Percentiles rank a stretch among this genome's conserved stretches.
Conservation (phyloP, 129 eudicot genomes). For the Lactuca sativa region DNA sequence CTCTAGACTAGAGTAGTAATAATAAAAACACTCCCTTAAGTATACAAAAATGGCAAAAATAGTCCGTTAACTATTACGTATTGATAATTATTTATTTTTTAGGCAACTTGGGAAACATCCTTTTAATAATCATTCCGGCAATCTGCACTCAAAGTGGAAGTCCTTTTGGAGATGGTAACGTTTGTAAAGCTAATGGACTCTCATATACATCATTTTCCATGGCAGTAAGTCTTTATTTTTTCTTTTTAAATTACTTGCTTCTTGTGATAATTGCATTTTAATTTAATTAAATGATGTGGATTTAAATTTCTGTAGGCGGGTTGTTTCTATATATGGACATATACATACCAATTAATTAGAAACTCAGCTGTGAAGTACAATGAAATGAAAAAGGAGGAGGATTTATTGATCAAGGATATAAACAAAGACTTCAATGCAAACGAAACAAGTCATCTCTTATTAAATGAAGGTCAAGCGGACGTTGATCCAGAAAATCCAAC, state of each 20-base stretch:
- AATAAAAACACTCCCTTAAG: not conserved
- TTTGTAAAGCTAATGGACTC: conserved; percentile 63
- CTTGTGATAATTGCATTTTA: not conserved
- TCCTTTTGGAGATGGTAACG: conserved; percentile 76
- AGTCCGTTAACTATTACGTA: not conserved
- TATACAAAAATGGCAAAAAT: not conserved
- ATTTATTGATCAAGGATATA: conserved; percentile 32
- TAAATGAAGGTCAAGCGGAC: conserved; percentile 33
- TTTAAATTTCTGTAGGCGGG: conserved; percentile 51
- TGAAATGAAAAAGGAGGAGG: conserved; percentile 40
- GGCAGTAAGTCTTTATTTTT: conserved; percentile 55
- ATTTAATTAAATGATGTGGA: not conserved
- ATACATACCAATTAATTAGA: conserved; percentile 60
- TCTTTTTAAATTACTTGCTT: not conserved
- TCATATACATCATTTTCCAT: conserved; percentile 88
- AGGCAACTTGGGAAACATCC: conserved; percentile 94
- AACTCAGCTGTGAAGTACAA: conserved; percentile 42
- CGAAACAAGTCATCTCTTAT: conserved; percentile 57
- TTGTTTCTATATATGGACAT: conserved; percentile 82
- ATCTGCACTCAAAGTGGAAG: conserved; percentile 76
- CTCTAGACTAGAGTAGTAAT: not conserved
- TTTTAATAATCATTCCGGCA: conserved; percentile 81
- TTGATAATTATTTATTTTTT: not conserved
- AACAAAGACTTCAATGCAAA: conserved; percentile 62
- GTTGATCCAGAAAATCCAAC: conserved; percentile 34